A percentile compares a stretch with the other conserved stretches of the same genome.
phyloP scores from a whole-genome alignment of 2,329 filamentous ascomycete genomes.

The Lachnellula arida region DNA sequence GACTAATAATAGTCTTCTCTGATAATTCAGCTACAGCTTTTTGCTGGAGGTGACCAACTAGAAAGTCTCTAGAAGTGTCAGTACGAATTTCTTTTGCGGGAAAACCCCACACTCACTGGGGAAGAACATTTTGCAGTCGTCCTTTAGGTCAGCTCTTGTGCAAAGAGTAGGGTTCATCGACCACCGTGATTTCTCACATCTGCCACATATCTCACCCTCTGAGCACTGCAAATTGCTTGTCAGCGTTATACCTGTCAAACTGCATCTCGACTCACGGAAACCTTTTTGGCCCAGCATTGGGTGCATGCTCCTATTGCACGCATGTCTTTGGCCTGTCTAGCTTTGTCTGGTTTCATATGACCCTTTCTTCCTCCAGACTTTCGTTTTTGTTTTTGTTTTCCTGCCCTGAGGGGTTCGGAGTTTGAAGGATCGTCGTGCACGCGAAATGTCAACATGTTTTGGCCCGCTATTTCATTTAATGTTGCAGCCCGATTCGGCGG shows the following conservation, averaged over 20 bases:
- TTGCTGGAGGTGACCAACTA: neutral
- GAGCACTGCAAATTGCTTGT: neutral
- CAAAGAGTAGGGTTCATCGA: constrained; percentile 1
- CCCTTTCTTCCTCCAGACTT: constrained; percentile 1
- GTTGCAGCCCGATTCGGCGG: no score
- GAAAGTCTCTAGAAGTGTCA: neutral
- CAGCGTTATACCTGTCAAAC: neutral
- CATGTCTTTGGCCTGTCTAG: neutral
- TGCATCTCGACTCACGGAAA: neutral
- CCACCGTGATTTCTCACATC: neutral
- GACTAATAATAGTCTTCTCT: neutral
- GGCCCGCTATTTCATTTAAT: no score
- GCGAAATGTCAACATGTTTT: no score
- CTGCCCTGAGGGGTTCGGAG: neutral
- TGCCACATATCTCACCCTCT: constrained; percentile 1
- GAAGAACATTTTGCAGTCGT: constrained; percentile 5
- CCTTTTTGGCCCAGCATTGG: constrained; percentile 1
- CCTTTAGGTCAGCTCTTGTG: constrained; percentile 1
- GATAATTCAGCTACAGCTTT: neutral
- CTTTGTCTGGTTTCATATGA: neutral
- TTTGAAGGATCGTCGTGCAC: no score
- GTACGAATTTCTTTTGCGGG: neutral
- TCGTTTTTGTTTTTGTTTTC: neutral
- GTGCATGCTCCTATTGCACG: constrained; percentile 3
- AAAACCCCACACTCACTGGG: neutral